Conservation (phyloP, 352 stramenopile species). For the Phytophthora kernoviae region DNA sequence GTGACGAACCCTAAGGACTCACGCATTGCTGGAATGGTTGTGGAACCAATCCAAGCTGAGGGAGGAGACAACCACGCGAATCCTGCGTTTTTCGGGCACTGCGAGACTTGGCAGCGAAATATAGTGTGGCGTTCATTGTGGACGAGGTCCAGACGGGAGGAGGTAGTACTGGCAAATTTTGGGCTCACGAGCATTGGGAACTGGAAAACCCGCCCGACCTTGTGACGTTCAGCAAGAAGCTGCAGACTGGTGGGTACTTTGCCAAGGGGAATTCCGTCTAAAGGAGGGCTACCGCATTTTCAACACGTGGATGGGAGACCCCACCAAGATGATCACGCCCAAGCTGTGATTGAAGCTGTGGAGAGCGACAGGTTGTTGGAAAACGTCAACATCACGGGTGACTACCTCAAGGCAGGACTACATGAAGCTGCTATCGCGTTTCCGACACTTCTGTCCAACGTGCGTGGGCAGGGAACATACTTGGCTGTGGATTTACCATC, state of each 20-base stretch:
- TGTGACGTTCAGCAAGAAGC: slow-evolving; percentile 89
- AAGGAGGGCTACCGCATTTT: slow-evolving; percentile 83
- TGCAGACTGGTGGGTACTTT: slow-evolving; percentile 86
- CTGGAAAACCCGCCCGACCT: slow-evolving; percentile 78
- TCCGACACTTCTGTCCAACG: slow-evolving; percentile 68
- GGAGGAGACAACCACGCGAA: slow-evolving; percentile 83
- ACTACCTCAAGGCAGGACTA: slow-evolving; percentile 68
- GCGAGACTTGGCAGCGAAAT: slow-evolving; percentile 54
- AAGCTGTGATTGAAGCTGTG: slow-evolving; percentile 75
- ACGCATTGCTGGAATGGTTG: slow-evolving; percentile 75
- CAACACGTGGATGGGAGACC: slow-evolving; percentile 91
- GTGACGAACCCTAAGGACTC: slow-evolving; percentile 31
- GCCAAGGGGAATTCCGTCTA: slow-evolving; percentile 77
- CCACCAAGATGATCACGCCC: slow-evolving; percentile 81
- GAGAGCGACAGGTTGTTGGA: slow-evolving; percentile 64
- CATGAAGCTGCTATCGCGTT: slow-evolving; percentile 49
- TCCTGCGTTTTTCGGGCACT: slow-evolving; percentile 62
- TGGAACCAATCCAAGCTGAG: slow-evolving; percentile 85
- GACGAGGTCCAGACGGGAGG: slow-evolving; percentile 87
- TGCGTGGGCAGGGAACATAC: slow-evolving; percentile 81
- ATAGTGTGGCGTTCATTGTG: slow-evolving; percentile 82
- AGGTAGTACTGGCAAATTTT: slow-evolving; percentile 85
- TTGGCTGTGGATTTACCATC: slow-evolving; percentile 79
- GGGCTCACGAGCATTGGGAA: slow-evolving; percentile 83
- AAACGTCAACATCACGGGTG: slow-evolving; percentile 74